Evolutionary conservation across 257 asterid genomes (phyloP).

Genomic region (Euphrasia confusa): DNA sequence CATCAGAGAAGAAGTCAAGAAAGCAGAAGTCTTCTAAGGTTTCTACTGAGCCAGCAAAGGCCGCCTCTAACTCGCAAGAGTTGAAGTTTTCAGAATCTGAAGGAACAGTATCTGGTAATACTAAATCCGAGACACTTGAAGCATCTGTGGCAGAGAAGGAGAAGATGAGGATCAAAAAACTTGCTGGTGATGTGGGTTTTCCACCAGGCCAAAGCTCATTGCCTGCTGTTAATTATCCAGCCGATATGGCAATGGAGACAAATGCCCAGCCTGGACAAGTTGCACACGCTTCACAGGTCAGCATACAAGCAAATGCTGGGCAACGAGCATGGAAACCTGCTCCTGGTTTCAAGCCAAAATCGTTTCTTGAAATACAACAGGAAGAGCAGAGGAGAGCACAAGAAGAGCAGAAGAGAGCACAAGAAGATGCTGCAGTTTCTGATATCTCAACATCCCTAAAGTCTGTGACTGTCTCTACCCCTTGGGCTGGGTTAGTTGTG

Average conservation of each 20-base stretch:
- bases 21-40: slow-evolving; percentile 58
- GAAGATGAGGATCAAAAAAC: slow-evolving; percentile 30
- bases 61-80: slow-evolving; percentile 36
- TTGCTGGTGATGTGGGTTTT: slow-evolving; percentile 29
- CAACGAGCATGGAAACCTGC: slow-evolving; percentile 96
- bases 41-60: too few species aligned
- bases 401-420: slow-evolving; percentile 91
- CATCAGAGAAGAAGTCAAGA: slow-evolving; percentile 74
- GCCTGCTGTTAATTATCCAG: slow-evolving; percentile 22
- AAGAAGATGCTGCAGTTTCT: slow-evolving; percentile 43
- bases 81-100: slow-evolving; percentile 41
- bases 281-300: slow-evolving; percentile 29
- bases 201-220: slow-evolving; percentile 28
- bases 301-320: slow-evolving; percentile 36
- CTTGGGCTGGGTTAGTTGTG: slow-evolving; percentile 63
- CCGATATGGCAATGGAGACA: slow-evolving; percentile 30
- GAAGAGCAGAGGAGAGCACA: slow-evolving; percentile 91
- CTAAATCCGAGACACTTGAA: slow-evolving; percentile 32
- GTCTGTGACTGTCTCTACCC: slow-evolving; percentile 44
- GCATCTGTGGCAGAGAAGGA: slow-evolving; percentile 37
- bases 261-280: slow-evolving; percentile 35
- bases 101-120: slow-evolving; percentile 27
- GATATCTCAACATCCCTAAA: slow-evolving; percentile 51
- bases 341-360: slow-evolving; percentile 92
- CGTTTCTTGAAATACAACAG: slow-evolving; percentile 83